Conservation (phyloP, 163 green algal species). For the Scenedesmus sp. region DNA sequence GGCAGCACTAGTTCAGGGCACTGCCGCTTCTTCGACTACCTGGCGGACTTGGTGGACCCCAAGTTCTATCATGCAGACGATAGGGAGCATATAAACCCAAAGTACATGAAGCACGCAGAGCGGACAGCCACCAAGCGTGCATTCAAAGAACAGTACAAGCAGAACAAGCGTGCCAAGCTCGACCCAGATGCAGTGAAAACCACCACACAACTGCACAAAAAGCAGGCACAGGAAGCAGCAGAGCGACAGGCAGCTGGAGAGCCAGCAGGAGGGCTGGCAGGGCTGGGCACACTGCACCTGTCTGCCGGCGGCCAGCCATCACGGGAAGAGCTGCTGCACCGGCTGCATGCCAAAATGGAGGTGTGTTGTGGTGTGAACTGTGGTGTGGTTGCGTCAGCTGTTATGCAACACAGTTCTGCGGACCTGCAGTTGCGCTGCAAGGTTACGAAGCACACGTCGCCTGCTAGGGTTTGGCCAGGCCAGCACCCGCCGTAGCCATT, state of each 20-base stretch:
- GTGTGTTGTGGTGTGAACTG: neutral
- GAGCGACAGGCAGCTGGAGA: neutral
- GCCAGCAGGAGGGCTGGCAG: constrained; percentile 16
- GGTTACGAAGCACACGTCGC: neutral
- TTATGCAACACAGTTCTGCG: neutral
- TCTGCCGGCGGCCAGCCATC: constrained; percentile 28
- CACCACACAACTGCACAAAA: constrained; percentile 52
- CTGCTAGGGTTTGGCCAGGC: neutral
- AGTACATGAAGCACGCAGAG: constrained; percentile 55
- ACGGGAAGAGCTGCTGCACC: constrained; percentile 44
- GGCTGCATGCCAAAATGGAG: constrained; percentile 50
- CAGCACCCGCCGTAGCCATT: neutral
- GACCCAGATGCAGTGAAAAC: constrained; percentile 57
- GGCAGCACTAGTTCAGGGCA: neutral
- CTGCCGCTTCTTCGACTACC: constrained; percentile 55
- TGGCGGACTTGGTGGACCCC: constrained; percentile 56
- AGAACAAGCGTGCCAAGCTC: constrained; percentile 53
- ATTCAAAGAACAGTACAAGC: constrained; percentile 58
- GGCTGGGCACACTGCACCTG: constrained; percentile 25
- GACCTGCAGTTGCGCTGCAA: neutral
- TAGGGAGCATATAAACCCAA: constrained; percentile 49
- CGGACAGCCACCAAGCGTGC: constrained; percentile 42
- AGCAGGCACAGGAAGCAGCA: constrained; percentile 35
- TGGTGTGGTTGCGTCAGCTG: neutral
- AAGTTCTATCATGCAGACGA: constrained; percentile 46